A percentile compares a stretch with the other conserved stretches of the same genome.
Conservation (phyloP, 257 asterid genomes). For the Nicotiana undulata region DNA sequence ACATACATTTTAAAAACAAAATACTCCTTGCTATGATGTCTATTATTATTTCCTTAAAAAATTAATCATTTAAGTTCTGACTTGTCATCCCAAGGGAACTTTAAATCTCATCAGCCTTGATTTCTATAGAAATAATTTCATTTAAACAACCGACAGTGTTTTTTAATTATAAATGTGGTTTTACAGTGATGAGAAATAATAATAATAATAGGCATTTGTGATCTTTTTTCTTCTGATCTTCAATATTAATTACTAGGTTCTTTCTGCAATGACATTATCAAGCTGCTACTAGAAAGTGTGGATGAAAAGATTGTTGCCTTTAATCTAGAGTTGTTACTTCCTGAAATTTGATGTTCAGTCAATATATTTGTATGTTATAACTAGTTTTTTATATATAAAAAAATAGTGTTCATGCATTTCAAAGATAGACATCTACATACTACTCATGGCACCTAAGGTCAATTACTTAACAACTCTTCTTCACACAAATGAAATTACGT, state of each 20-base stretch:
- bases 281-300: not conserved
- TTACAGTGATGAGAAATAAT: not conserved
- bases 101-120: conserved; percentile 1
- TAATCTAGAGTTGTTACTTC: too few species aligned
- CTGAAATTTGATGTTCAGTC: too few species aligned
- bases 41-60: not conserved
- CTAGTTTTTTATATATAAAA: too few species aligned
- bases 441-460: not conserved
- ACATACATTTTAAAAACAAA: not conserved
- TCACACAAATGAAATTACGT: not conserved
- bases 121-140: not conserved
- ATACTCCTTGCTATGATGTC: not conserved
- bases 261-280: not conserved
- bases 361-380: too few species aligned
- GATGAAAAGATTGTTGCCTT: too few species aligned
- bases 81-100: not conserved
- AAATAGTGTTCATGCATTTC: too few species aligned
- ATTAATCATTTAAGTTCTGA: not conserved
- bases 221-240: not conserved
- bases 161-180: not conserved
- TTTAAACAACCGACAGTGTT: not conserved
- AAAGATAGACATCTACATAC: not conserved
- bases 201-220: not conserved
- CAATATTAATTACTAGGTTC: not conserved
- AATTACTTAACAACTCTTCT: not conserved